phyloP scores from a whole-genome alignment of 495 filamentous ascomycete genomes.

The Aspergillus nanangensis region DNA sequence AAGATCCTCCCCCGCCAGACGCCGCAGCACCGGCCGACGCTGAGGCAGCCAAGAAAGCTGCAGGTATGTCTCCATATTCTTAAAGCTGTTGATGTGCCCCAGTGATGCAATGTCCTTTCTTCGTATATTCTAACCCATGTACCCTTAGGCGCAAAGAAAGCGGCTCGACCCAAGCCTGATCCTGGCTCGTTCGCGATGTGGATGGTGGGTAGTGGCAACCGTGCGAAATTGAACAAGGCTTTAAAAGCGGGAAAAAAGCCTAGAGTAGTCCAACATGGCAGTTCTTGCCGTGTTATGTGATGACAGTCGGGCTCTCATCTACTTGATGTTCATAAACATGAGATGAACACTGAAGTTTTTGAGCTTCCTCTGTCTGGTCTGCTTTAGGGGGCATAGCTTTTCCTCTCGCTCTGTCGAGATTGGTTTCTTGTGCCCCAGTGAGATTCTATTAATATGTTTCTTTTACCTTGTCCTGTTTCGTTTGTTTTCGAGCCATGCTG shows the following conservation, averaged over 20 bases:
- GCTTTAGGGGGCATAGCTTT: conserved; percentile 29
- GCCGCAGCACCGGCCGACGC: conserved; percentile 20
- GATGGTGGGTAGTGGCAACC: conserved; percentile 33
- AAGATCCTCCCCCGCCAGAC: conserved; percentile 26
- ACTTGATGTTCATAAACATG: too few relatives aligned
- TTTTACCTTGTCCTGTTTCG: background rate
- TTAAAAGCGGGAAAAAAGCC: conserved; percentile 36
- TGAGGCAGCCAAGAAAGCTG: conserved; percentile 27
- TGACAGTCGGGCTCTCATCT: conserved; percentile 4
- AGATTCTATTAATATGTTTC: conserved; percentile 2
- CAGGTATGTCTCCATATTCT: conserved; percentile 16
- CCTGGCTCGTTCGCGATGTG: conserved; percentile 36
- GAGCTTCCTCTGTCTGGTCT: conserved; percentile 10
- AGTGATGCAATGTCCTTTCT: too few relatives aligned
- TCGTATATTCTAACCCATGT: background rate
- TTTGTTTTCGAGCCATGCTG: background rate
- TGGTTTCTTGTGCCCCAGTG: conserved; percentile 22
- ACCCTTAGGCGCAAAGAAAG: conserved; percentile 26
- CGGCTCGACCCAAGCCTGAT: conserved; percentile 18
- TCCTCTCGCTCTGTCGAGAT: conserved; percentile 22
- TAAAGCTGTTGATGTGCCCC: background rate
- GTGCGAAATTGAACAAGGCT: conserved; percentile 24
- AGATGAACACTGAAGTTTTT: background rate
- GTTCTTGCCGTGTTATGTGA: conserved; percentile 19
- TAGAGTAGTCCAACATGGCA: conserved; percentile 19